phyloP scores from a whole-genome alignment of 352 stramenopile genomes.

The Salisapilia sapeloensis region DNA sequence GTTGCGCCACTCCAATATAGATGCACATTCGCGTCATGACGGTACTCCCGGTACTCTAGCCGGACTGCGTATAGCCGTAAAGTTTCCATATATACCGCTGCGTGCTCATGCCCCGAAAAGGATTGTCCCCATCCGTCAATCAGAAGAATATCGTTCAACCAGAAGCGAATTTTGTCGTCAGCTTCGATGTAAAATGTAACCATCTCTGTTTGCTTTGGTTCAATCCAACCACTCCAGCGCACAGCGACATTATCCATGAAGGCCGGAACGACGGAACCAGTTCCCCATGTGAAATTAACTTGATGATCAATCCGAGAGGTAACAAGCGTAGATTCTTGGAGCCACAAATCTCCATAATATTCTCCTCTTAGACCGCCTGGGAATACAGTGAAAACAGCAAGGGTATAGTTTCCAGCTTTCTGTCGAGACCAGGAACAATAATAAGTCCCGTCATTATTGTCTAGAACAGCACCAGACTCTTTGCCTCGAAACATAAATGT shows the following conservation, averaged over 20 bases:
- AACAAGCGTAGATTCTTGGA: conserved; percentile 10
- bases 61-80: conserved; percentile 25
- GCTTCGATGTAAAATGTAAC: conserved; percentile 24
- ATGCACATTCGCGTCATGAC: conserved; percentile 14
- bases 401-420: conserved; percentile 20
- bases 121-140: conserved; percentile 40
- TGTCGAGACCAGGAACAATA: conserved; percentile 29
- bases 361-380: conserved; percentile 35
- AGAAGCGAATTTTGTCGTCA: conserved; percentile 40
- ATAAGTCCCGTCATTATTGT: conserved; percentile 15
- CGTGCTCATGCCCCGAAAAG: conserved; percentile 3
- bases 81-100: conserved; percentile 11
- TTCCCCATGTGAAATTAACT: conserved; percentile 61
- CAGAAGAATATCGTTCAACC: conserved; percentile 36
- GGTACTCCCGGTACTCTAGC: conserved; percentile 40
- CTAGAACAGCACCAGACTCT: conserved; percentile 6
- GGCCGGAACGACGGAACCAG: conserved; percentile 20
- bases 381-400: conserved; percentile 39
- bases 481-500: conserved; percentile 8
- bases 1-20: conserved; percentile 23
- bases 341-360: conserved; percentile 51
- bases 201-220: conserved; percentile 15
- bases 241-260: conserved; percentile 35
- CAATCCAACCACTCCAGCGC: conserved; percentile 50
- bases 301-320: conserved; percentile 36